phyloP scores from a whole-genome alignment of 176 grass and related monocot species.

The Saccharum spontaneum region DNA sequence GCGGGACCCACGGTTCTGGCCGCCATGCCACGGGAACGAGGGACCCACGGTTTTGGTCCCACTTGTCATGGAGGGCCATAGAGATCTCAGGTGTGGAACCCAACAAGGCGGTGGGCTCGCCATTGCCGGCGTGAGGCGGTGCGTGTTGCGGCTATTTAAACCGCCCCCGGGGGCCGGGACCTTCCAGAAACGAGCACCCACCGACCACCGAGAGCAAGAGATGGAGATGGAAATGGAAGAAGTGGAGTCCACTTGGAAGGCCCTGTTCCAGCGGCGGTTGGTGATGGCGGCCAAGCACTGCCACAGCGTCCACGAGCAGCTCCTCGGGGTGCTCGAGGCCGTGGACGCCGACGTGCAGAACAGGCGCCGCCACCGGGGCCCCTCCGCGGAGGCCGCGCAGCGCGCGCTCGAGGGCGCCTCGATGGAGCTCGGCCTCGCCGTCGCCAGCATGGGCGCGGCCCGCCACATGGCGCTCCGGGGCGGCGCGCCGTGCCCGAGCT shows the following conservation, averaged over 20 bases:
- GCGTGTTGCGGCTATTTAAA: not conserved
- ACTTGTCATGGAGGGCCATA: not conserved
- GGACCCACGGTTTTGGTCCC: not conserved
- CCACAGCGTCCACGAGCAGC: not conserved
- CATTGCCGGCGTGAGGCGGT: not conserved
- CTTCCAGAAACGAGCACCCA: conserved; percentile 5
- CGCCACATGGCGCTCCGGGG: conserved; percentile 21
- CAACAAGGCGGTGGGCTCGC: not conserved
- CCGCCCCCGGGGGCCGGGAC: not conserved
- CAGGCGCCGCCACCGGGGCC: not conserved
- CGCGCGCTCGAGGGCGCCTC: not conserved
- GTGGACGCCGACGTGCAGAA: not conserved
- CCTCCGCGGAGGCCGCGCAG: not conserved
- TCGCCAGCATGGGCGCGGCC: conserved; percentile 39
- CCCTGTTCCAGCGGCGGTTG: conserved; percentile 15
- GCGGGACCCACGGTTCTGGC: not conserved
- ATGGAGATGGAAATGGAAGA: not conserved
- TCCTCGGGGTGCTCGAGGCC: not conserved
- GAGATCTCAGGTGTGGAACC: not conserved
- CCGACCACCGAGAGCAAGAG: not conserved
- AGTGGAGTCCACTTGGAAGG: not conserved
- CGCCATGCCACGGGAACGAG: not conserved
- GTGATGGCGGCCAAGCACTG: conserved; percentile 16
- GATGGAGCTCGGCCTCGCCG: conserved; percentile 30
- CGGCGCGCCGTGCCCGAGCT: not conserved